phyloP scores from a whole-genome alignment of 805 yeast species.

The Candida peoriensis region DNA sequence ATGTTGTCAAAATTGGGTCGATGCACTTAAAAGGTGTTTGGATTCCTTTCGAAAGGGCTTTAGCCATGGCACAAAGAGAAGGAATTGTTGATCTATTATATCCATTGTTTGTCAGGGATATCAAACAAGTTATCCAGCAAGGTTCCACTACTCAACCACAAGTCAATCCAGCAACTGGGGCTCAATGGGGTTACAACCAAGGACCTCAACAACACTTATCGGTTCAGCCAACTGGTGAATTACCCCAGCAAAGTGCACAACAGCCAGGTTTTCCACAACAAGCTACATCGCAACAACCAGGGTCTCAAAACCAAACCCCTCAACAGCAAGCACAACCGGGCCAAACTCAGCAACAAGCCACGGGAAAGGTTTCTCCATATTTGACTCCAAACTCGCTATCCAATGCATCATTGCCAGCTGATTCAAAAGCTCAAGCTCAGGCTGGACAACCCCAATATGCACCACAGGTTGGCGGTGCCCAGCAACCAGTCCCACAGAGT shows the following conservation, averaged over 20 bases:
- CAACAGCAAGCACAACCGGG: constrained; percentile 8
- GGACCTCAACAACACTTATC: constrained; percentile 3
- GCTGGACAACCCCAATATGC: neutral
- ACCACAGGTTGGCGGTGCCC: constrained; percentile 2
- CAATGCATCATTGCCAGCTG: constrained; percentile 2
- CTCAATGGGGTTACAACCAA: constrained; percentile 6
- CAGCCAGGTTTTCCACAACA: constrained; percentile 12
- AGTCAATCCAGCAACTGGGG: neutral
- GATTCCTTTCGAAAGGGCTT: constrained; percentile 83
- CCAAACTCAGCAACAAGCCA: constrained; percentile 1
- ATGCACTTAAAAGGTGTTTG: constrained; percentile 89
- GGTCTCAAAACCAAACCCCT: constrained; percentile 9
- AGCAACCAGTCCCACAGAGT: constrained; percentile 3
- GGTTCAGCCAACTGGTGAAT: constrained; percentile 4
- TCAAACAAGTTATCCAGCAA: constrained; percentile 42
- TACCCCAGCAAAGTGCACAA: constrained; percentile 7
- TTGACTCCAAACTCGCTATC: constrained; percentile 20
- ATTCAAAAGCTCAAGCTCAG: constrained; percentile 2
- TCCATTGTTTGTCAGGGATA: constrained; percentile 70
- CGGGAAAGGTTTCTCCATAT: constrained; percentile 17
- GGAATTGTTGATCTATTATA: constrained; percentile 63
- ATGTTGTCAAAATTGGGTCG: constrained; percentile 80
- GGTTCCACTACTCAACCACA: constrained; percentile 28
- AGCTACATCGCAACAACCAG: constrained; percentile 6
- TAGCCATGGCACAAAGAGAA: constrained; percentile 76